Conservation (phyloP, 1,284 basidiomycete genomes). For the Ceratobasidium papillatum region DNA sequence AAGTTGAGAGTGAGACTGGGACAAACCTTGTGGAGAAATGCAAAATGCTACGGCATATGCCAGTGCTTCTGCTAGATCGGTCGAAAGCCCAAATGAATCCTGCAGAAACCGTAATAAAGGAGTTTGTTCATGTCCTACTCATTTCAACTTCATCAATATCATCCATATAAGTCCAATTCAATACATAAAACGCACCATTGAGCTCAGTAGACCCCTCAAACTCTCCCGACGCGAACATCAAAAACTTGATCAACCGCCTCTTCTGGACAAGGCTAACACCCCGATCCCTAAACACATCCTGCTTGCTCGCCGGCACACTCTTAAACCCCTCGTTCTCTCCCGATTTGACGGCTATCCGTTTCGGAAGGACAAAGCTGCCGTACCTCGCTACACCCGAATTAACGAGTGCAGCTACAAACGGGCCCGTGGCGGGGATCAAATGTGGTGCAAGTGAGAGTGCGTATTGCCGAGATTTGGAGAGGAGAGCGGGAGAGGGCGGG, state of each 20-base stretch:
- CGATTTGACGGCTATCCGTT: conserved; percentile 70
- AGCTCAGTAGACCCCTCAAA: conserved; percentile 73
- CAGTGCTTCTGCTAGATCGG: conserved; percentile 66
- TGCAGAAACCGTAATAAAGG: conserved; percentile 71
- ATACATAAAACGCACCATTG: conserved; percentile 34
- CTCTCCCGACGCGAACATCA: conserved; percentile 80
- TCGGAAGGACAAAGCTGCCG: conserved; percentile 88
- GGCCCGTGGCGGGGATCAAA: conserved; percentile 81
- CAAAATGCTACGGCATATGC: conserved; percentile 79
- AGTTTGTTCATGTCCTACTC: conserved; percentile 60
- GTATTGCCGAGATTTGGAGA: conserved; percentile 76
- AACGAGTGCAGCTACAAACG: conserved; percentile 82
- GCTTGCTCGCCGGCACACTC: conserved; percentile 88
- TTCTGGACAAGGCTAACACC: conserved; percentile 85
- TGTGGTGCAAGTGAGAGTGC: conserved; percentile 85
- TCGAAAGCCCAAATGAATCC: conserved; percentile 68
- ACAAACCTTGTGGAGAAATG: conserved; percentile 59
- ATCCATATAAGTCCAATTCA: neutral
- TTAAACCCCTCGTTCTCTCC: conserved; percentile 57
- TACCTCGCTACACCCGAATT: conserved; percentile 89
- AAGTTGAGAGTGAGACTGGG: conserved; percentile 22
- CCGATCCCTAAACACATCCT: conserved; percentile 91
- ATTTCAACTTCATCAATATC: conserved; percentile 44
- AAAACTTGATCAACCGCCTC: conserved; percentile 90
- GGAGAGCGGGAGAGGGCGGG: conserved; percentile 56